Percentiles rank a stretch among this genome's conserved stretches.
Evolutionary conservation across 192 early-diverging fungal genomes (phyloP).

Genomic region (Kappamyces sp.): DNA sequence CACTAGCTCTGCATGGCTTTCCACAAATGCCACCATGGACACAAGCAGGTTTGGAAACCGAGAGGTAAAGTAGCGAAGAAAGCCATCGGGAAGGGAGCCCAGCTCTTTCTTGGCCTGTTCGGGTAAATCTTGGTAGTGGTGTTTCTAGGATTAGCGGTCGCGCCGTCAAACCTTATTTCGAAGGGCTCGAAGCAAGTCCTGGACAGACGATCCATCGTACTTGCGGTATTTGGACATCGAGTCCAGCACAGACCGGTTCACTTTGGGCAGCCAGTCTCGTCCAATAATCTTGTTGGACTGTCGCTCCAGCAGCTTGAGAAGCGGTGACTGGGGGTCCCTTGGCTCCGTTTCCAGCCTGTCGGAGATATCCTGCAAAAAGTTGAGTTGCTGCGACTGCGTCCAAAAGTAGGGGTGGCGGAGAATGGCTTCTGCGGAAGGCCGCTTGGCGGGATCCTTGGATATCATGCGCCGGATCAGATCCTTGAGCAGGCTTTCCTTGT

Average conservation of each 20-base stretch:
- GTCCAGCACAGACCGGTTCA: slow-evolving; percentile 66
- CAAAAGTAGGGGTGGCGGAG: slow-evolving; percentile 95
- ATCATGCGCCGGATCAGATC: slow-evolving; percentile 92
- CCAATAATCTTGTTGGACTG: slow-evolving; percentile 57
- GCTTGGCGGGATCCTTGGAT: slow-evolving; percentile 59
- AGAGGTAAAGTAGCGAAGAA: slow-evolving; percentile 81
- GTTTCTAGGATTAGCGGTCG: slow-evolving; percentile 57
- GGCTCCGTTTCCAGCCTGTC: slow-evolving; percentile 90
- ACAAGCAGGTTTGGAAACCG: slow-evolving; percentile 84
- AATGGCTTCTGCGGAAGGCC: slow-evolving; percentile 67
- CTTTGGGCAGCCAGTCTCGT: slow-evolving; percentile 66
- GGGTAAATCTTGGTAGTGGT: slow-evolving; percentile 92
- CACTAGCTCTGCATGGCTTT: slow-evolving; percentile 23
- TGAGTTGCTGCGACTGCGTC: slow-evolving; percentile 73
- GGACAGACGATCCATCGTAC: slow-evolving; percentile 77
- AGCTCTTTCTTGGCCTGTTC: slow-evolving; percentile 65
- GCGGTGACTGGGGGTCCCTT: slow-evolving; percentile 50
- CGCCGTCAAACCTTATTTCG: slow-evolving; percentile 75
- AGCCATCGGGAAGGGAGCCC: slow-evolving; percentile 81
- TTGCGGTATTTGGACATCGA: slow-evolving; percentile 89
- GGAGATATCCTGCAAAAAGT: slow-evolving; percentile 90
- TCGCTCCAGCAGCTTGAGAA: slow-evolving; percentile 63
- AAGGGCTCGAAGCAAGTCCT: slow-evolving; percentile 83
- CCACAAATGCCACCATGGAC: slow-evolving; percentile 81
- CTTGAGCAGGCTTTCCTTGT: slow-evolving; percentile 74